These are phyloP conservation scores for Ascochyta lentis DNA, from an alignment of 2,329 filamentous ascomycete species.

Conservation along the genomic window DNA sequence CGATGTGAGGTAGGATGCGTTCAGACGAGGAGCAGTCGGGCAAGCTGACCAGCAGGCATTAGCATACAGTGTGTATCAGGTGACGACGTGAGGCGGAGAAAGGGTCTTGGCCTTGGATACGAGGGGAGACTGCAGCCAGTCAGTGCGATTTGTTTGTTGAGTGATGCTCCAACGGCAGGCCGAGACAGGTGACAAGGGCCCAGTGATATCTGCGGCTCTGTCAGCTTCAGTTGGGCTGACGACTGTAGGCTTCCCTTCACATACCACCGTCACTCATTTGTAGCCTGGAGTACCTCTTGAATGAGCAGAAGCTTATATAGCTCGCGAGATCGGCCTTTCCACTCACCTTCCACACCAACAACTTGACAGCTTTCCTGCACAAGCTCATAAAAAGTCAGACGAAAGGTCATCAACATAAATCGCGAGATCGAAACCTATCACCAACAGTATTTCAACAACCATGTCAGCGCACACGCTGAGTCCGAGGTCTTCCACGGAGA, in stretches of 20 bases:
- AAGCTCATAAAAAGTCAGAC: not conserved
- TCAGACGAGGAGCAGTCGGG: conserved; percentile 25
- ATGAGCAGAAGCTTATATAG: conserved; percentile 9
- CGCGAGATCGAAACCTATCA: not conserved
- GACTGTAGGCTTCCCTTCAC: conserved; percentile 3
- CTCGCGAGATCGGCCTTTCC: conserved; percentile 1
- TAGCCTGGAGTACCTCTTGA: conserved; percentile 2
- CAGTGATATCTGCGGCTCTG: conserved; percentile 40
- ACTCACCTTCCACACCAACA: conserved; percentile 1
- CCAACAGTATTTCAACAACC: conserved; percentile 6
- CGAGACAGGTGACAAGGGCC: conserved; percentile 22
- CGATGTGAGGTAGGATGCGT: conserved; percentile 23
- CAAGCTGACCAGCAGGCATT: conserved; percentile 34
- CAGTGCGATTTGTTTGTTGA: conserved; percentile 21
- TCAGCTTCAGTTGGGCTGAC: conserved; percentile 29
- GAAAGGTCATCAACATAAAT: not conserved
- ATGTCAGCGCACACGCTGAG: conserved; percentile 39
- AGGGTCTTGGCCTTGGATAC: conserved; percentile 27
- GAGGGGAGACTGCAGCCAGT: conserved; percentile 25
- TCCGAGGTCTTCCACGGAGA: conserved; percentile 39
- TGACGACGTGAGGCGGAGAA: conserved; percentile 29
- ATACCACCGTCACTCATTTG: conserved; percentile 2
- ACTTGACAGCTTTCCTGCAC: not conserved
- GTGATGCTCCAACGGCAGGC: conserved; percentile 4
- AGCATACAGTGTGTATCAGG: conserved; percentile 27